These are phyloP conservation scores for Chytridium lagenaria DNA, from an alignment of 371 early-diverging fungal species.

Conservation along the genomic window DNA sequence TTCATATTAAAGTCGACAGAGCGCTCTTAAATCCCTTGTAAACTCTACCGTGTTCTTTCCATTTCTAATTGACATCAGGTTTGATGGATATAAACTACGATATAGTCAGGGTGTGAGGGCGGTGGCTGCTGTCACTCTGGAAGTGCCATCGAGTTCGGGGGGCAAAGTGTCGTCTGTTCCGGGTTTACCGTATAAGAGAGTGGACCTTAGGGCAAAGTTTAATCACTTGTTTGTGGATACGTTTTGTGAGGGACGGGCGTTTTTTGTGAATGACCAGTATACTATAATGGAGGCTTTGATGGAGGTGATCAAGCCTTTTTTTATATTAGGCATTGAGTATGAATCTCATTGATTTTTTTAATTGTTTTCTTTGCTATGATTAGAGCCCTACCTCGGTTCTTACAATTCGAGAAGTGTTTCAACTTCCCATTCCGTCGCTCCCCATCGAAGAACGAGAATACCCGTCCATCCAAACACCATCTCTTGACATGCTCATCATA, in stretches of 20 bases:
- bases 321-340: too few relatives aligned
- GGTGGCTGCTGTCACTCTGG: neutral
- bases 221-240: slow-evolving; percentile 31
- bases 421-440: slow-evolving; percentile 3
- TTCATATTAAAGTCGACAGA: neutral
- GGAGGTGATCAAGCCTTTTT: neutral
- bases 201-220: slow-evolving; percentile 28
- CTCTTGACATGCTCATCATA: slow-evolving; percentile 12
- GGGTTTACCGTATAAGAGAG: slow-evolving; percentile 20
- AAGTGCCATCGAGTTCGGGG: neutral
- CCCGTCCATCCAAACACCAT: slow-evolving; percentile 27
- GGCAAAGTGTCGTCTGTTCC: slow-evolving; percentile 9
- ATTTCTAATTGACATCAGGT: slow-evolving; percentile 15
- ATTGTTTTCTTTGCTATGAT: neutral
- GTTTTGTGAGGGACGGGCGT: neutral
- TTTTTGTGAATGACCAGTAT: slow-evolving; percentile 31
- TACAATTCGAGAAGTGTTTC: neutral
- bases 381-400: neutral
- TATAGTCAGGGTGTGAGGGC: neutral
- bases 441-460: slow-evolving; percentile 25
- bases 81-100: slow-evolving; percentile 26
- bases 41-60: neutral
- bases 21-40: neutral
- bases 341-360: neutral
- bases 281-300: slow-evolving; percentile 3